phyloP scores from a whole-genome alignment of 306 rosid genomes.

The Dicorynia guianensis region DNA sequence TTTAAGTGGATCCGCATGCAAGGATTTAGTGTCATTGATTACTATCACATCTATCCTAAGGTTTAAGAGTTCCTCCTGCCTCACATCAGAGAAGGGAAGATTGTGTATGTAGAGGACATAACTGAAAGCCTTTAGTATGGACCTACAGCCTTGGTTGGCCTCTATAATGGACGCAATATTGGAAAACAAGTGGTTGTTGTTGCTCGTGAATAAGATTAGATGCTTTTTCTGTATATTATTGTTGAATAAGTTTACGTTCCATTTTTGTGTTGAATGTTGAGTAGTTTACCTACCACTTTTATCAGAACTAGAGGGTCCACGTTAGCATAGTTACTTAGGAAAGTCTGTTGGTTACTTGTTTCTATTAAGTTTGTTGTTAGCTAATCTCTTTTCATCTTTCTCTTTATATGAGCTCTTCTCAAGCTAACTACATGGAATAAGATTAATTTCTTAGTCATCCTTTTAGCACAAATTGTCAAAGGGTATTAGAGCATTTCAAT shows the following conservation, averaged over 20 bases:
- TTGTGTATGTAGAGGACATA: conserved; percentile 42
- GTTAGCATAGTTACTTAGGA: too few species aligned
- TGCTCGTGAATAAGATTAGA: conserved; percentile 23
- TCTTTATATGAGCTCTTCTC: too few species aligned
- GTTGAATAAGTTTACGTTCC: not conserved
- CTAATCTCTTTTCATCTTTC: too few species aligned
- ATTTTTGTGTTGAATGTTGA: not conserved
- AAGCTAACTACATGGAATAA: too few species aligned
- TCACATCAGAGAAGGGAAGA: conserved; percentile 40
- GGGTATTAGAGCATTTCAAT: too few species aligned
- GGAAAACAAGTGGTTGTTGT: conserved; percentile 49
- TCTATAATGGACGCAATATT: conserved; percentile 42
- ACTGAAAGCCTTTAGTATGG: conserved; percentile 48
- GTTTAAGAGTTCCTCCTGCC: conserved; percentile 42
- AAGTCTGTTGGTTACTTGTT: too few species aligned
- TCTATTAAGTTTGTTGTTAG: too few species aligned
- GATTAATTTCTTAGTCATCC: too few species aligned
- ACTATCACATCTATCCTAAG: conserved; percentile 40
- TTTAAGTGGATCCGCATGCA: conserved; percentile 34
- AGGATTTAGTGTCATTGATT: conserved; percentile 27
- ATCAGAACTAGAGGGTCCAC: too few species aligned
- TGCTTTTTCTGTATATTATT: not conserved
- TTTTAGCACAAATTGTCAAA: too few species aligned
- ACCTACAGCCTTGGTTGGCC: conserved; percentile 41
- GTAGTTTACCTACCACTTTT: not conserved